These are phyloP conservation scores for Ophiostoma sp. DNA, from an alignment of 2,329 filamentous ascomycete genomes.

Conservation along the genomic window DNA sequence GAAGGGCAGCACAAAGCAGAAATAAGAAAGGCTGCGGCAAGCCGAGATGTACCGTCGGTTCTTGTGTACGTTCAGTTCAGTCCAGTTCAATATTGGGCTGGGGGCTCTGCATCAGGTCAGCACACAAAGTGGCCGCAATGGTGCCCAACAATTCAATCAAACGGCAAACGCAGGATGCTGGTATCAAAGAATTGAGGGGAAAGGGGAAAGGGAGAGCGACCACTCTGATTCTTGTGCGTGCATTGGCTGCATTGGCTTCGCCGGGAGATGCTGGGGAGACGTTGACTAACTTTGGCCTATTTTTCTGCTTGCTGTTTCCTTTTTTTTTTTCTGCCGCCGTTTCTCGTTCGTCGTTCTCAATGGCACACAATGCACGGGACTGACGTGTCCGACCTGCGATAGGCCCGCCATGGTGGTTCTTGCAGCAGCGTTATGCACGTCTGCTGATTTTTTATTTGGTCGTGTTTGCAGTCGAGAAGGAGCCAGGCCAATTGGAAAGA, in stretches of 20 bases:
- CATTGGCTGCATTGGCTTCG: not conserved
- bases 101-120: not conserved
- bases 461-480: not conserved
- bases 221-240: conserved; percentile 1
- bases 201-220: not conserved
- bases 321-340: not conserved
- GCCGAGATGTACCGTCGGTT: conserved; percentile 4
- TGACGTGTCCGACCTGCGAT: conserved; percentile 28
- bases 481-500: not conserved
- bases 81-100: conserved; percentile 15
- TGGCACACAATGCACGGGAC: conserved; percentile 23
- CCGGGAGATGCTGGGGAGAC: too few relatives aligned
- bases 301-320: not conserved
- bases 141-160: conserved; percentile 18
- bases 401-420: conserved; percentile 2
- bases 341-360: not conserved
- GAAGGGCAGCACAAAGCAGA: too few relatives aligned
- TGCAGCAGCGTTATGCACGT: not conserved
- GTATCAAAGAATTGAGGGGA: not conserved
- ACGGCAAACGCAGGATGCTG: not conserved
- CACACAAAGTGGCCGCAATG: not conserved
- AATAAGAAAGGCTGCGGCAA: not conserved
- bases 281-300: not conserved
- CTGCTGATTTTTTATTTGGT: not conserved
- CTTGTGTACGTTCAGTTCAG: not conserved